A percentile compares a stretch with the other conserved stretches of the same genome.
These are phyloP conservation scores for Leptosphaerulina australis DNA, from an alignment of 2,329 filamentous ascomycete species.

Conservation along the genomic window DNA sequence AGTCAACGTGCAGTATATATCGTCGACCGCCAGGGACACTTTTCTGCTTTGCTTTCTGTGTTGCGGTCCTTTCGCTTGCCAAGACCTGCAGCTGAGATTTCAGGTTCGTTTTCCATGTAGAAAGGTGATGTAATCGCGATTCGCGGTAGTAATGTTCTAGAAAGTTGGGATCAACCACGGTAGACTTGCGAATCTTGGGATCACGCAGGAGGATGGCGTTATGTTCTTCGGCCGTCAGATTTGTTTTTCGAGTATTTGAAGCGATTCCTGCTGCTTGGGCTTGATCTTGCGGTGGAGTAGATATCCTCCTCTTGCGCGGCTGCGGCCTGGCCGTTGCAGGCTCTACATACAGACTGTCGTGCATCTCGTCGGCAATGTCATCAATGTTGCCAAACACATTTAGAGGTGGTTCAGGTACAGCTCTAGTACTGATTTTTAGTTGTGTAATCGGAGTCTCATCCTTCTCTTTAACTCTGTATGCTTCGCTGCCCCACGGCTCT, in stretches of 20 bases:
- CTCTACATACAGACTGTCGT: constrained; percentile 34
- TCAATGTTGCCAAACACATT: constrained; percentile 7
- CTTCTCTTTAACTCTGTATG: constrained; percentile 8
- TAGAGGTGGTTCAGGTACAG: constrained; percentile 18
- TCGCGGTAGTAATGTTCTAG: constrained; percentile 94
- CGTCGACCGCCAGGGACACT: constrained; percentile 68
- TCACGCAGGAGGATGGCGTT: constrained; percentile 85
- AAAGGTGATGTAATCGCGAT: constrained; percentile 91
- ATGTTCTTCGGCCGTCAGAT: constrained; percentile 86
- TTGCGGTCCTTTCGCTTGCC: constrained; percentile 69
- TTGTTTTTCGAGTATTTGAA: constrained; percentile 18
- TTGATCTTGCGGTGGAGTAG: constrained; percentile 9
- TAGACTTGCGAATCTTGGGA: constrained; percentile 83
- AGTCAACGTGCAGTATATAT: constrained; percentile 95
- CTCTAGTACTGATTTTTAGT: constrained; percentile 38
- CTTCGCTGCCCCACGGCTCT: constrained; percentile 22
- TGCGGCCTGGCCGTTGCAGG: constrained; percentile 22
- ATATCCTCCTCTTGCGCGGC: constrained; percentile 3
- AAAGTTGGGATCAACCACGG: constrained; percentile 90
- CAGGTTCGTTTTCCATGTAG: constrained; percentile 93
- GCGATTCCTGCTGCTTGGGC: constrained; percentile 14
- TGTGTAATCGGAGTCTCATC: constrained; percentile 33
- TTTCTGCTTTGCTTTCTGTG: constrained; percentile 59
- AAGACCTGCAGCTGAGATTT: constrained; percentile 86
- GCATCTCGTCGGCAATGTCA: constrained; percentile 19